Evolutionary conservation across 2,329 filamentous ascomycete genomes (phyloP).

Genomic region (Tolypocladium ophioglossoides): DNA sequence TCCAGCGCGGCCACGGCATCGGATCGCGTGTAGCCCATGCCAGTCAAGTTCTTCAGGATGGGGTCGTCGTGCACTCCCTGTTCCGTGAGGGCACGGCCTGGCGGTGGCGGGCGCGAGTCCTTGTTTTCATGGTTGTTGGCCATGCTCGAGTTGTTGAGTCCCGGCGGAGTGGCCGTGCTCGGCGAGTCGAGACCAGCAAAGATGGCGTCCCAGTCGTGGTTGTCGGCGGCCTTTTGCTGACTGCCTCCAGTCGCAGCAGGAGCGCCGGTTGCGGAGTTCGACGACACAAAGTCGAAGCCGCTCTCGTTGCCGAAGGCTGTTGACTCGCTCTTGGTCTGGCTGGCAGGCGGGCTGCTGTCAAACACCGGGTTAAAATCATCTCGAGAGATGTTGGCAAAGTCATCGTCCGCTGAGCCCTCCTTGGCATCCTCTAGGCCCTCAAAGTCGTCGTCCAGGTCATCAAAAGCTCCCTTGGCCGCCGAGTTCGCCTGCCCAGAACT

Average conservation of each 20-base stretch:
- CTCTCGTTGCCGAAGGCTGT: slow-evolving; percentile 42
- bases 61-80: slow-evolving; percentile 81
- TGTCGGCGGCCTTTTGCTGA: slow-evolving; percentile 30
- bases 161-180: slow-evolving; percentile 16
- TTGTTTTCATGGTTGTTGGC: slow-evolving; percentile 5
- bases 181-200: slow-evolving; percentile 69
- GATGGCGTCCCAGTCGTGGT: slow-evolving; percentile 89
- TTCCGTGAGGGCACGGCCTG: slow-evolving; percentile 59
- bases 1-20: slow-evolving; percentile 74
- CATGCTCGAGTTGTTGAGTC: slow-evolving; percentile 1
- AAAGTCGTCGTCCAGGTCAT: slow-evolving; percentile 71
- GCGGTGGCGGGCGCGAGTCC: slow-evolving; percentile 15
- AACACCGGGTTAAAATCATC: slow-evolving; percentile 78
- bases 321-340: slow-evolving; percentile 42
- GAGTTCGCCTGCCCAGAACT: slow-evolving; percentile 14
- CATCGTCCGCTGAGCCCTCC: slow-evolving; percentile 68
- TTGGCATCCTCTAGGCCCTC: slow-evolving; percentile 77
- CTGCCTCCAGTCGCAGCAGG: slow-evolving; percentile 28
- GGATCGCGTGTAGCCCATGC: slow-evolving; percentile 74
- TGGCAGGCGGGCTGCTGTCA: slow-evolving; percentile 54
- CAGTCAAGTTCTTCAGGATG: slow-evolving; percentile 77
- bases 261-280: slow-evolving; percentile 19
- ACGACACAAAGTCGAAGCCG: slow-evolving; percentile 47
- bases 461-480: slow-evolving; percentile 45
- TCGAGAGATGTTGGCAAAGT: slow-evolving; percentile 64